Evolutionary conservation across 768 basidiomycete genomes (phyloP).

Genomic region (Tubosaeta brunneosetosa): DNA sequence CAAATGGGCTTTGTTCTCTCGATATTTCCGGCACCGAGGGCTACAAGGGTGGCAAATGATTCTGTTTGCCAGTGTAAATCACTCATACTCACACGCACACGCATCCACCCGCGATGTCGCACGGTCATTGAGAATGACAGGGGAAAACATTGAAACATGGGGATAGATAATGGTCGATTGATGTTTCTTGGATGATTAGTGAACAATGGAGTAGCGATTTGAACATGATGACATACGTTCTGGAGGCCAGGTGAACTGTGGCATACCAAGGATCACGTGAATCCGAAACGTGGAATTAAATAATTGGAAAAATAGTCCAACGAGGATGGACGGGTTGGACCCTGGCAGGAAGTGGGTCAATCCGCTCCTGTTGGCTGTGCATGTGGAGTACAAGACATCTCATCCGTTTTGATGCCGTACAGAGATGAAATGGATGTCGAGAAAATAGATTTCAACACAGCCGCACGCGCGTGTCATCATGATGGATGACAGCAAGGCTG

Average conservation of each 20-base stretch:
- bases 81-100: background rate
- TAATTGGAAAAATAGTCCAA: background rate
- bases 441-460: conserved; percentile 2
- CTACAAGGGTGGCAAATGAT: background rate
- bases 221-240: background rate
- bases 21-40: background rate
- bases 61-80: background rate
- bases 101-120: background rate
- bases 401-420: background rate
- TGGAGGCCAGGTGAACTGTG: too few species aligned
- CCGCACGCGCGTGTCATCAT: background rate
- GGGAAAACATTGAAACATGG: background rate
- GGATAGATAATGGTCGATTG: background rate
- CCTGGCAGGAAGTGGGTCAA: background rate
- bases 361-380: conserved; percentile 4
- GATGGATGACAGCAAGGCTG: background rate
- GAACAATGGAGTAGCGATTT: background rate
- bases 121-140: background rate
- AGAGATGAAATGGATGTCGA: conserved; percentile 1
- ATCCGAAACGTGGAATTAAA: background rate
- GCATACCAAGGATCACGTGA: background rate
- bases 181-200: background rate
- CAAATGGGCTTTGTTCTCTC: background rate
- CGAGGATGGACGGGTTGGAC: background rate
- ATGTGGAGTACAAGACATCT: background rate